These are phyloP conservation scores for Deinandra increscens DNA, from an alignment of 129 eudicot genomes.

Conservation along the genomic window DNA sequence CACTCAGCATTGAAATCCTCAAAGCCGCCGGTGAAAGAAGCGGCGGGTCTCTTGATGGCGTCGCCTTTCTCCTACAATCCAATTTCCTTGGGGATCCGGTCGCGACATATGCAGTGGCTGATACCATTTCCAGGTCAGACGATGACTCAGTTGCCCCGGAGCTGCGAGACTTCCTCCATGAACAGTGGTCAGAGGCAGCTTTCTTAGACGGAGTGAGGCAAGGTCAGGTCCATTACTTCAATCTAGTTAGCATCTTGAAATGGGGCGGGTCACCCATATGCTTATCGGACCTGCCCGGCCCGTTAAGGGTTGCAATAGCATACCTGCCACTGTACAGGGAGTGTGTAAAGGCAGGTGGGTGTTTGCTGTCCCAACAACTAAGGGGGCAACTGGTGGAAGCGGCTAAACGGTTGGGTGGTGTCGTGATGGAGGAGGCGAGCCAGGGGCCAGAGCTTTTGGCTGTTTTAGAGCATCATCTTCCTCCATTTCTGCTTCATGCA, in stretches of 20 bases:
- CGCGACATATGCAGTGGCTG: constrained; percentile 87
- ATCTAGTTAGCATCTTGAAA: constrained; percentile 54
- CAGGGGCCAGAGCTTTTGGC: constrained; percentile 69
- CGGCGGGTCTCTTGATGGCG: constrained; percentile 92
- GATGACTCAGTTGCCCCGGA: constrained; percentile 80
- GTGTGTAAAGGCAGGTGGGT: constrained; percentile 77
- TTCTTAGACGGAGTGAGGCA: constrained; percentile 50
- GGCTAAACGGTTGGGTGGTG: constrained; percentile 66
- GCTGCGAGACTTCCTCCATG: constrained; percentile 65
- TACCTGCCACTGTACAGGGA: constrained; percentile 93
- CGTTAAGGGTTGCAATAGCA: constrained; percentile 83
- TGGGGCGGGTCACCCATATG: constrained; percentile 75
- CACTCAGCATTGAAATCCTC: constrained; percentile 89
- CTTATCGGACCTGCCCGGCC: constrained; percentile 70
- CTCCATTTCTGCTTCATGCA: constrained; percentile 62
- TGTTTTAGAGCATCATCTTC: constrained; percentile 82
- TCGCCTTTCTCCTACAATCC: constrained; percentile 77
- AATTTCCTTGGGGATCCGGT: constrained; percentile 75
- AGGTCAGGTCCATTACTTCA: constrained; percentile 66
- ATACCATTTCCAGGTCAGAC: constrained; percentile 70
- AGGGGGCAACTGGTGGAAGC: constrained; percentile 91
- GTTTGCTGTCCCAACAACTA: constrained; percentile 69
- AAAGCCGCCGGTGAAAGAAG: constrained; percentile 98
- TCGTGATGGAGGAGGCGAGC: constrained; percentile 51
- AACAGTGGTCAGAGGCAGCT: constrained; percentile 88